These are phyloP conservation scores for Meira miltonrushii DNA, from an alignment of 1,284 basidiomycete genomes.

Conservation along the genomic window DNA sequence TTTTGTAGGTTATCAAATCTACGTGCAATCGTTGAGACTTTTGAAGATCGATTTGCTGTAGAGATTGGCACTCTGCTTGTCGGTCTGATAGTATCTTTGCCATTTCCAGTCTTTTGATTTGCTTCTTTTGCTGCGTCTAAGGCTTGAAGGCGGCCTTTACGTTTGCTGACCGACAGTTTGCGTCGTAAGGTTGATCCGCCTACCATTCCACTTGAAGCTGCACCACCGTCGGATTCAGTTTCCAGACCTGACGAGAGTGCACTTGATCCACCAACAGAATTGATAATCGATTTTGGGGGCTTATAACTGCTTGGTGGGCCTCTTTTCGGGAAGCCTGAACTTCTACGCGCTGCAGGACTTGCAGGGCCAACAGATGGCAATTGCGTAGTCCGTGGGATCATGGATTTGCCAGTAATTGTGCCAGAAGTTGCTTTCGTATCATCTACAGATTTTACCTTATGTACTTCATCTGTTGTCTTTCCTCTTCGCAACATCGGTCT, in stretches of 20 bases:
- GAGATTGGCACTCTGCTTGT: conserved; percentile 14
- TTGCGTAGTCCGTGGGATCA: conserved; percentile 6
- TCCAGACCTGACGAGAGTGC: not conserved
- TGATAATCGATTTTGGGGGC: not conserved
- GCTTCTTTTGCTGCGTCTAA: not conserved
- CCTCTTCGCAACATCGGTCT: not conserved
- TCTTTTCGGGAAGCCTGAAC: not conserved
- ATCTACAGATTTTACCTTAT: not conserved
- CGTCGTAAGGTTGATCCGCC: not conserved
- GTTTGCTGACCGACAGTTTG: not conserved
- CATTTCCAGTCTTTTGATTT: not conserved
- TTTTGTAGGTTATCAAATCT: conserved; percentile 58
- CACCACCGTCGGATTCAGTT: conserved; percentile 9
- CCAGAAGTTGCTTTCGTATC: not conserved
- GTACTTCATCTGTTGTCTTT: conserved; percentile 1
- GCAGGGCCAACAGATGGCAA: conserved; percentile 15
- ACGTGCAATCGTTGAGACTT: conserved; percentile 58
- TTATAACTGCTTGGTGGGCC: conserved; percentile 7
- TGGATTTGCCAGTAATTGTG: not conserved
- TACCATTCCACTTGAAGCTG: not conserved
- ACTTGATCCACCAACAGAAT: too few relatives aligned
- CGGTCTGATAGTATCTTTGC: not conserved
- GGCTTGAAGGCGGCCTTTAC: not conserved
- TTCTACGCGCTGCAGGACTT: conserved; percentile 3
- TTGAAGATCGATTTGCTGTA: conserved; percentile 22